Evolutionary conservation across 257 asterid genomes (phyloP).

Genomic region (Solanum sitiens): DNA sequence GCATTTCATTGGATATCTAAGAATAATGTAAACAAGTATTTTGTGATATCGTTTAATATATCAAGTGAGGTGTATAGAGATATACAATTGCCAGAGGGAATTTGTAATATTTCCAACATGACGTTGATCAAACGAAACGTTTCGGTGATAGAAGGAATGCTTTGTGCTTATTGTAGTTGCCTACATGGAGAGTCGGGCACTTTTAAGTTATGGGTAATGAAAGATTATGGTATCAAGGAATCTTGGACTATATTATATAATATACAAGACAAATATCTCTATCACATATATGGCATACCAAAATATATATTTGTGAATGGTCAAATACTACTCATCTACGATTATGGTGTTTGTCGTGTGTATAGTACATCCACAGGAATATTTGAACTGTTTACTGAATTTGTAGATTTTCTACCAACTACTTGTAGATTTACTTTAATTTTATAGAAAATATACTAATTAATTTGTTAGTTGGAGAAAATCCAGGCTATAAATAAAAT

Average conservation of each 20-base stretch:
- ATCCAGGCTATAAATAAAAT: background rate
- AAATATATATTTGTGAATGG: background rate
- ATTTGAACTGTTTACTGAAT: background rate
- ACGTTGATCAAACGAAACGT: too few relatives aligned
- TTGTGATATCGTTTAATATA: background rate
- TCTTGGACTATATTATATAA: background rate
- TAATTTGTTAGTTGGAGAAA: background rate
- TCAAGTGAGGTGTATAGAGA: background rate
- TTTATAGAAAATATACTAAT: background rate
- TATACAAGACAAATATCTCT: too few relatives aligned
- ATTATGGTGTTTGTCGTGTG: background rate
- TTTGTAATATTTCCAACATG: too few relatives aligned
- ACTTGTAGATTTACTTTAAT: background rate
- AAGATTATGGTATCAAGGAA: background rate
- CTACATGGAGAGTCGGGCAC: background rate
- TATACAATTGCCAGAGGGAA: background rate
- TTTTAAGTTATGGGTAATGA: background rate
- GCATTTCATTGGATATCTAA: background rate
- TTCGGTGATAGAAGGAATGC: background rate
- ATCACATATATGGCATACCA: fast-evolving
- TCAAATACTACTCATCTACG: background rate
- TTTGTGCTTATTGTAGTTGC: background rate
- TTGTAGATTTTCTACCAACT: too few relatives aligned
- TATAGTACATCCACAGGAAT: background rate
- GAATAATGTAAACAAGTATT: background rate